Base-by-base conservation (phyloP, 23 red algal species). In the Gracilaria gracilis region DNA sequence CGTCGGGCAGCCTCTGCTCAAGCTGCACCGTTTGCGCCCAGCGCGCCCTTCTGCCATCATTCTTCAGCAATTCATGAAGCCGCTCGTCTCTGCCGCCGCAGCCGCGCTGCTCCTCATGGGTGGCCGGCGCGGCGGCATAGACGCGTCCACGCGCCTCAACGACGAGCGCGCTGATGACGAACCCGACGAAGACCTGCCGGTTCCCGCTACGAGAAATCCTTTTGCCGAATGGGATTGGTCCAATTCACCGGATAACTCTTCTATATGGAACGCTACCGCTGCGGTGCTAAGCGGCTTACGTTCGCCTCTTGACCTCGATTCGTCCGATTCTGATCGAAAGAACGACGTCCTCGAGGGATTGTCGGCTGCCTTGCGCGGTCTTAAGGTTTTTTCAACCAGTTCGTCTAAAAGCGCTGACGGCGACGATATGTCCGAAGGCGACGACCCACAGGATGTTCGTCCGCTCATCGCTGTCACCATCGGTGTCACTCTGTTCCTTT, bases 381-480 rank as follows among this genome's bases (percentile, higher is more conserved):
- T 91, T 21, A 75, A 88, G 61, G 81, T 85, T 8, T 85, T 85
- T 70, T 65, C 81, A 25, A 31, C 21, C 81, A 14, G 11, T 5
- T 65, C 59, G 23, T 33, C 40, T 14, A 57, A 28, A 6, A 28
- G 23, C 17, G 33, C 36, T 21, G 73, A 67, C 32, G 44, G 25
- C 53, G 57, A 79, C 11, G 72, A 38, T 25, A 17, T 34, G 35
- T 29, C 2, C 9, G 32, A 65, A 19, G 49, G 27, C 16, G 87
- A 69, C 9, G 58, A 61, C 34, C 67, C 58, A 4, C 25, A 71
- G 53, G 87, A 91, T 70, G 61, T 91, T 0, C 71, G 87, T 23
- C 87, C 87, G 16, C 58, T 91, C 28, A 80, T 91, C n/a, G 87
- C 87, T 6, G 87, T 91, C 19, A 91, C 75, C 33, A 81, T 91